Evolutionary conservation across 108 stramenopile genomes (phyloP).

Genomic region (Discostella stelligeroides): DNA sequence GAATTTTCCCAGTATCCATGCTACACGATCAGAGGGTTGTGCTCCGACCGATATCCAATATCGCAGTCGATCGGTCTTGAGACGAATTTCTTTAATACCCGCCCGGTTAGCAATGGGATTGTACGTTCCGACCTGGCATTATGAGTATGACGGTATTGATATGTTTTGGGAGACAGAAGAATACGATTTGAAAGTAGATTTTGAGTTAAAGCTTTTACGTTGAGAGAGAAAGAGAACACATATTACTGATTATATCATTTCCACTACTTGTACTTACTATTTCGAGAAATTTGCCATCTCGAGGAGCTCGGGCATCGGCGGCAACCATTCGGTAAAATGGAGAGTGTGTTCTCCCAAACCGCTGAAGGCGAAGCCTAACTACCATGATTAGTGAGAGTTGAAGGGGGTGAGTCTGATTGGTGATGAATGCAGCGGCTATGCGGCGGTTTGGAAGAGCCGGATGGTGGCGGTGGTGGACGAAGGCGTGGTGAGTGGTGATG

Average conservation of each 20-base stretch:
- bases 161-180: background rate
- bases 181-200: background rate
- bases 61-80: conserved; percentile 91
- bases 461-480: too few relatives aligned
- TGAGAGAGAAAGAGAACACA: too few relatives aligned
- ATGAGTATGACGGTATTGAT: background rate
- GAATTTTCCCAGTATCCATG: conserved; percentile 95
- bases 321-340: conserved; percentile 99
- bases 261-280: conserved; percentile 40
- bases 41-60: conserved; percentile 97
- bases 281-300: conserved; percentile 92
- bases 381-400: too few relatives aligned
- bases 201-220: background rate
- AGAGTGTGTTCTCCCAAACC: conserved; percentile 90
- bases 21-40: conserved; percentile 93
- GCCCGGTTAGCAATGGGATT: conserved; percentile 92
- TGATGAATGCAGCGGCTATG: too few relatives aligned
- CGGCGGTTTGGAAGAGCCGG: background rate
- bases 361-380: conserved; percentile 93
- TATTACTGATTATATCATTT: too few relatives aligned
- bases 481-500: too few relatives aligned
- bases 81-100: conserved; percentile 95
- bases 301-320: conserved; percentile 87
- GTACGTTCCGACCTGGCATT: conserved; percentile 95
- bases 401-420: too few relatives aligned